Evolutionary conservation across 441 rosid species (phyloP).

Genomic region (Pelargonium hybrid): DNA sequence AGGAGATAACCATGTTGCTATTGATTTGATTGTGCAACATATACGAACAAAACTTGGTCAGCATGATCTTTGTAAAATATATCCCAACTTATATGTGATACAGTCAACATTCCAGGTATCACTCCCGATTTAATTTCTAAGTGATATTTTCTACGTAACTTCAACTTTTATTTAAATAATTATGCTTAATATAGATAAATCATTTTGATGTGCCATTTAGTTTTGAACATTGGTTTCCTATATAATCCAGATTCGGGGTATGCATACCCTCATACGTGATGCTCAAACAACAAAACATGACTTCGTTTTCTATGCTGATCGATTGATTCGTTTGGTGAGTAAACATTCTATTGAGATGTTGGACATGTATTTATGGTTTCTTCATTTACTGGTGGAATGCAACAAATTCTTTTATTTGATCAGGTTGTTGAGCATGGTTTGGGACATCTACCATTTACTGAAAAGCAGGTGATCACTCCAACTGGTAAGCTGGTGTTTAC

Average conservation of each 20-base stretch:
- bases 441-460: constrained; percentile 94
- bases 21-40: constrained; percentile 96
- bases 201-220: background rate
- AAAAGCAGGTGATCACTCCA: constrained; percentile 88
- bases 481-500: constrained; percentile 51
- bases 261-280: constrained; percentile 98
- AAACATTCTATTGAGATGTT: constrained; percentile 6
- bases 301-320: constrained; percentile 85
- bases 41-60: constrained; percentile 92
- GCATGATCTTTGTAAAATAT: constrained; percentile 95
- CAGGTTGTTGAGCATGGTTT: constrained; percentile 98
- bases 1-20: constrained; percentile 93
- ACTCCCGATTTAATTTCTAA: constrained; percentile 12
- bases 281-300: constrained; percentile 87
- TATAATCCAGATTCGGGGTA: constrained; percentile 79
- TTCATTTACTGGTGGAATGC: background rate
- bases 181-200: background rate
- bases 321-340: constrained; percentile 89
- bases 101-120: constrained; percentile 94
- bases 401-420: constrained; percentile 14
- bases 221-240: constrained; percentile 7
- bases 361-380: background rate
- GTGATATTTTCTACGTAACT: background rate
- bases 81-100: constrained; percentile 82
- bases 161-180: no score